Conservation (phyloP, 441 rosid genomes). For the Bocquillonia castaneifolia region DNA sequence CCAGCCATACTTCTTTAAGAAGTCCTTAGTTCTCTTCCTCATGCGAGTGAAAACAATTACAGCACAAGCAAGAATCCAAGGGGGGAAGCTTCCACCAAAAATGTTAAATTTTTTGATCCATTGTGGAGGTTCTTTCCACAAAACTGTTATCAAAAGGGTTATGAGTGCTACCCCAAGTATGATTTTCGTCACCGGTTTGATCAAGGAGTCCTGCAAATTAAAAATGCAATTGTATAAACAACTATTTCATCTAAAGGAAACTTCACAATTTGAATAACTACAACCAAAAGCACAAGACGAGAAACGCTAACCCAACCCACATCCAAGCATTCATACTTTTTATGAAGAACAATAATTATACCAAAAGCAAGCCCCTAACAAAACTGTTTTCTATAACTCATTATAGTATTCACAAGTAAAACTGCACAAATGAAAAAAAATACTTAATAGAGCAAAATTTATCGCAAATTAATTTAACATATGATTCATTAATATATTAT, state of each 20-base stretch:
- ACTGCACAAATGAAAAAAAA: background rate
- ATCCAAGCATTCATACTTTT: background rate
- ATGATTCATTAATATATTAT: too few relatives aligned
- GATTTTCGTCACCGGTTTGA: conserved; percentile 76
- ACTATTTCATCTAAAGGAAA: background rate
- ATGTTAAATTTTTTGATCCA: conserved; percentile 51
- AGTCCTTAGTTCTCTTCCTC: conserved; percentile 76
- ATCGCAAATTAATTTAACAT: too few relatives aligned
- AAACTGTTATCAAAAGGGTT: conserved; percentile 49
- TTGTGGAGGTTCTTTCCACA: conserved; percentile 56
- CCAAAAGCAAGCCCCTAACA: background rate
- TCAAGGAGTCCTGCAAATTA: conserved; percentile 66
- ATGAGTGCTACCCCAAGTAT: conserved; percentile 50
- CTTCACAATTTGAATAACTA: background rate
- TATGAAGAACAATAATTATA: background rate
- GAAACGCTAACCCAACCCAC: background rate
- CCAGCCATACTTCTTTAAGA: conserved; percentile 56
- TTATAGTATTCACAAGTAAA: background rate
- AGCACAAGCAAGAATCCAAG: conserved; percentile 79
- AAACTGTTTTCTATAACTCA: background rate
- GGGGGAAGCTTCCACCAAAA: conserved; percentile 55
- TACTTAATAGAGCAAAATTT: too few relatives aligned
- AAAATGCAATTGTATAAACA: conserved; percentile 3
- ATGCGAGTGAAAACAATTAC: conserved; percentile 84
- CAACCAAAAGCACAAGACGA: background rate